phyloP scores from a whole-genome alignment of 2,329 filamentous ascomycete genomes.

The Plenodomus lindquistii region DNA sequence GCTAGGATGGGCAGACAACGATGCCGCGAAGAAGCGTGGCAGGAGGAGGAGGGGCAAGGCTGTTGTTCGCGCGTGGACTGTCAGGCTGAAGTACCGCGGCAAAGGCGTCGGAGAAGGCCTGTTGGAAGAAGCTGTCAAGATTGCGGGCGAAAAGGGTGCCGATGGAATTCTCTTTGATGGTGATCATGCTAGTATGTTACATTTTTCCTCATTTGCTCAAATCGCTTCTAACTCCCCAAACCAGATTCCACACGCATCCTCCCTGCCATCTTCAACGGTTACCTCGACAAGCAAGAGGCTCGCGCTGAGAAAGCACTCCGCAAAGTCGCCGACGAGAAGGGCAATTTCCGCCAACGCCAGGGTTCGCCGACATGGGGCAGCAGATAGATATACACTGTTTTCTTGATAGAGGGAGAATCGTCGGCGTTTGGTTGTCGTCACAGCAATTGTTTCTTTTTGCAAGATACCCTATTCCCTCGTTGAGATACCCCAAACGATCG shows the following conservation, averaged over 20 bases:
- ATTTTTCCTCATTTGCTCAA: neutral
- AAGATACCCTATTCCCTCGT: slow-evolving; percentile 35
- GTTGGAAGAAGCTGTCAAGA: slow-evolving; percentile 71
- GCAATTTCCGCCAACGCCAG: slow-evolving; percentile 44
- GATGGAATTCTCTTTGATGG: slow-evolving; percentile 72
- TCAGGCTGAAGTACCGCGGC: slow-evolving; percentile 68
- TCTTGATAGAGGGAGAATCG: neutral
- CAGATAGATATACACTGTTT: slow-evolving; percentile 23
- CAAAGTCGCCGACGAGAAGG: slow-evolving; percentile 45
- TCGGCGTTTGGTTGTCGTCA: slow-evolving; percentile 5
- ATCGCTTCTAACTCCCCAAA: slow-evolving; percentile 13
- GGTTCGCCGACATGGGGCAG: slow-evolving; percentile 45
- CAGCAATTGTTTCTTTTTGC: slow-evolving; percentile 21
- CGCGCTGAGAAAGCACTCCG: slow-evolving; percentile 41
- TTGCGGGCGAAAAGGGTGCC: slow-evolving; percentile 70
- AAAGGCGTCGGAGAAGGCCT: slow-evolving; percentile 74
- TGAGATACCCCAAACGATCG: slow-evolving; percentile 36
- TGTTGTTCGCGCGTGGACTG: slow-evolving; percentile 82
- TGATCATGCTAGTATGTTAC: slow-evolving; percentile 73
- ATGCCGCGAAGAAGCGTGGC: slow-evolving; percentile 49
- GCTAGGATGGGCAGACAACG: slow-evolving; percentile 63
- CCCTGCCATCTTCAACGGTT: slow-evolving; percentile 41
- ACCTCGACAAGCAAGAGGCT: slow-evolving; percentile 38
- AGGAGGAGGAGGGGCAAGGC: slow-evolving; percentile 64
- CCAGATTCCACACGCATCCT: slow-evolving; percentile 42